phyloP scores from a whole-genome alignment of 139 green algal species.

The Monoraphidium neglectum region DNA sequence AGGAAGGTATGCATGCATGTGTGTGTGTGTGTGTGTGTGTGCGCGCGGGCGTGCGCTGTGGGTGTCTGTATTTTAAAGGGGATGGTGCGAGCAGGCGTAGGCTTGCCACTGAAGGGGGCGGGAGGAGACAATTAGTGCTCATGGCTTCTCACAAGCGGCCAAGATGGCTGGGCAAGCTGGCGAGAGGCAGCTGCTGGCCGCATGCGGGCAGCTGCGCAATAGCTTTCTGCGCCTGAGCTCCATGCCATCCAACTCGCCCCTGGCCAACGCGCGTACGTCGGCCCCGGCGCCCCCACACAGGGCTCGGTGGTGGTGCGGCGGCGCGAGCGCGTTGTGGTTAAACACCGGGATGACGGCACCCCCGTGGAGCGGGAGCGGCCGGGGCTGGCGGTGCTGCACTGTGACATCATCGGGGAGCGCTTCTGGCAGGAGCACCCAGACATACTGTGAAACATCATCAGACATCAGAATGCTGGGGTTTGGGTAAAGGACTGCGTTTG shows the following conservation, averaged over 20 bases:
- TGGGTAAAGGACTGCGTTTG: too few species aligned
- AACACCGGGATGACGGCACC: conserved; percentile 57
- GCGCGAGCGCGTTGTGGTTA: conserved; percentile 37
- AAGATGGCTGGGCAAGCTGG: too few species aligned
- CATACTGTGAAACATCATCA: too few species aligned
- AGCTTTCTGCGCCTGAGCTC: background rate
- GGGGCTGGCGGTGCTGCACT: conserved; percentile 60
- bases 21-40: background rate
- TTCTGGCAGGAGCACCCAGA: conserved; percentile 82
- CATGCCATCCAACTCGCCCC: background rate
- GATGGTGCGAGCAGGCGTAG: too few species aligned
- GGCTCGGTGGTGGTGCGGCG: conserved; percentile 61
- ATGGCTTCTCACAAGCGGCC: too few species aligned
- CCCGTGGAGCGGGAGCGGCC: conserved; percentile 44
- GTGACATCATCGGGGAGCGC: conserved; percentile 84
- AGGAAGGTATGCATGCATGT: too few species aligned
- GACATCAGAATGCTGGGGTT: too few species aligned
- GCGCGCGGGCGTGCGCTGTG: background rate
- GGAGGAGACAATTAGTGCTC: background rate
- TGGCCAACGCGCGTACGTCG: background rate
- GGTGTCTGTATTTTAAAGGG: too few species aligned
- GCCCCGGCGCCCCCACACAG: too few species aligned
- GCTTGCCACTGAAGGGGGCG: background rate
- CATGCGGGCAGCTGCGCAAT: background rate
- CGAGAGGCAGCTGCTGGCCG: background rate